Evolutionary conservation across 1,284 basidiomycete species (phyloP).

Genomic region (Ceratobasidium theobromae): DNA sequence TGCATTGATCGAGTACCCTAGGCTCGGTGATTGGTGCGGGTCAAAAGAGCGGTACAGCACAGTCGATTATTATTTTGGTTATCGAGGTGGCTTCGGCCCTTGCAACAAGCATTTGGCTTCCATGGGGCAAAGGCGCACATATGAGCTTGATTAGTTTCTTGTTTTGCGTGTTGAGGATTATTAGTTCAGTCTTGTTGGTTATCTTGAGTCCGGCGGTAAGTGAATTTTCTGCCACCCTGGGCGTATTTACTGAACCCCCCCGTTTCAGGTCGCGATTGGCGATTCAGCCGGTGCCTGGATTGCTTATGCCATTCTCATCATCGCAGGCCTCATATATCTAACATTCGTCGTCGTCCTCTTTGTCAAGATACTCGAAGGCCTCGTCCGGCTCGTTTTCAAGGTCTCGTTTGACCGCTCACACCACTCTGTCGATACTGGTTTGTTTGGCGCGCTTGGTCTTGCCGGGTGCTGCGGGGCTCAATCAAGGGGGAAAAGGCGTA

Average conservation of each 20-base stretch:
- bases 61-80: constrained; percentile 85
- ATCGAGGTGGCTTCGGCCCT: constrained; percentile 81
- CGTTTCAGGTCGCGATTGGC: constrained; percentile 72
- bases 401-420: constrained; percentile 84
- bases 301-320: constrained; percentile 85
- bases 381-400: constrained; percentile 74
- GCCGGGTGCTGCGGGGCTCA: constrained; percentile 71
- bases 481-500: constrained; percentile 45
- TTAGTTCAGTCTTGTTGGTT: constrained; percentile 84
- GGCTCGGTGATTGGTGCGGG: constrained; percentile 83
- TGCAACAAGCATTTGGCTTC: constrained; percentile 88
- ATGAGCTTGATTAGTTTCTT: constrained; percentile 94
- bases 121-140: constrained; percentile 93
- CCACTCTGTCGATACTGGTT: constrained; percentile 77
- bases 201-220: constrained; percentile 85
- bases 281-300: constrained; percentile 83
- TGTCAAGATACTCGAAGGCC: constrained; percentile 81
- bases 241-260: constrained; percentile 33
- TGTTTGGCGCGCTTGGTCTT: constrained; percentile 78
- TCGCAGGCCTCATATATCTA: constrained; percentile 83
- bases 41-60: constrained; percentile 85
- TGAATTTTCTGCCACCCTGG: constrained; percentile 35
- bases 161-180: constrained; percentile 86
- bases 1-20: not conserved
- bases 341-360: constrained; percentile 78